Conservation (phyloP, 164 flowering plant genomes). For the Vitis rupestris region DNA sequence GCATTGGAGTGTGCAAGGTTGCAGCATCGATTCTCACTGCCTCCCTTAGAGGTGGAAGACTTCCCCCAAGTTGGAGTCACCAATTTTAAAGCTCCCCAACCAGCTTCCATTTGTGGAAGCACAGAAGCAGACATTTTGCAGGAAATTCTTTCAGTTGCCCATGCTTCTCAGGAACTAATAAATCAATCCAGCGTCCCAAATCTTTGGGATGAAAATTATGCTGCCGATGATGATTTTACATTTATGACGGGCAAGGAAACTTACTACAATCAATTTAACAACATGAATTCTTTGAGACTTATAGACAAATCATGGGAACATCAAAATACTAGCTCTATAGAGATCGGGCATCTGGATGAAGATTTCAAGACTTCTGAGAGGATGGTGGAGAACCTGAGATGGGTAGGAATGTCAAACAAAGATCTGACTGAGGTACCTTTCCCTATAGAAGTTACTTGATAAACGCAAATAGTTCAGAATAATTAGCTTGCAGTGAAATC, state of each 20-base stretch:
- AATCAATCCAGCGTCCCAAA: conserved; percentile 29
- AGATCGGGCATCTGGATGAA: conserved; percentile 40
- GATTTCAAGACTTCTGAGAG: conserved; percentile 35
- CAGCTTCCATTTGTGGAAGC: conserved; percentile 13
- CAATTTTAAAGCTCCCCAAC: conserved; percentile 24
- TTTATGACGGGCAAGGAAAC: conserved; percentile 18
- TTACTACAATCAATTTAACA: conserved; percentile 10
- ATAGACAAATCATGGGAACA: conserved; percentile 29
- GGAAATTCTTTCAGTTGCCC: conserved; percentile 73
- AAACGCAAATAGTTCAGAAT: background rate
- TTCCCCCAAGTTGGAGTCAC: conserved; percentile 36
- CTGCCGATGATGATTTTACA: conserved; percentile 35
- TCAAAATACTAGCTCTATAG: conserved; percentile 33
- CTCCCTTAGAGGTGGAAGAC: conserved; percentile 69
- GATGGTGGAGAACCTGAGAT: conserved; percentile 62
- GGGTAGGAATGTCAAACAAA: conserved; percentile 68
- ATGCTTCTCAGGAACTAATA: conserved; percentile 52
- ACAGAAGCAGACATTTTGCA: conserved; percentile 45
- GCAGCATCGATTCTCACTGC: conserved; percentile 64
- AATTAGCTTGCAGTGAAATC: too few species aligned
- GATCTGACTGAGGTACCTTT: conserved; percentile 57
- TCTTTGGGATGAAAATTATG: conserved; percentile 35
- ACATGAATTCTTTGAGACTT: conserved; percentile 20
- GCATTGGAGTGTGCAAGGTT: conserved; percentile 82
- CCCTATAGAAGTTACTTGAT: background rate